Percentiles rank a stretch among this genome's conserved stretches.
These are phyloP conservation scores for Omphalotus guepiniiformis DNA, from an alignment of 768 basidiomycete species.

Conservation along the genomic window DNA sequence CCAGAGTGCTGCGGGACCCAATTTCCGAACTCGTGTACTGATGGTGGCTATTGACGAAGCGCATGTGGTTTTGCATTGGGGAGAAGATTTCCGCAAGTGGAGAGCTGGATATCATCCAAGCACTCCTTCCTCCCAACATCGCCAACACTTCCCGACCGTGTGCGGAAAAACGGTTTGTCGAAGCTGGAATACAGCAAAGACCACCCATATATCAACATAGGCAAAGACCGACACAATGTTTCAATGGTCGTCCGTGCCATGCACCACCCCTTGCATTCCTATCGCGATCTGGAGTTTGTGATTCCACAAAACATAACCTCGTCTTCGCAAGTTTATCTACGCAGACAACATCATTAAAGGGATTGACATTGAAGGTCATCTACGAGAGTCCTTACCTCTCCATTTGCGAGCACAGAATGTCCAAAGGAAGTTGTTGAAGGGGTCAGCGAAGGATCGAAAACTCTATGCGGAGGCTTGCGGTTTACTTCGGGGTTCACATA, in stretches of 20 bases:
- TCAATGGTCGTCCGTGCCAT: constrained; percentile 17
- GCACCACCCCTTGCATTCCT: constrained; percentile 14
- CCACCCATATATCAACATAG: constrained; percentile 6
- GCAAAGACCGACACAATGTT: constrained; percentile 19
- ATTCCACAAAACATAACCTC: constrained; percentile 1
- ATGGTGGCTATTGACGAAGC: constrained; percentile 20
- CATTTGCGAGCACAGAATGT: neutral
- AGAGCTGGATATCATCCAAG: constrained; percentile 10
- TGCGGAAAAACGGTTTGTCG: constrained; percentile 10
- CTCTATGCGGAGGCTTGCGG: neutral
- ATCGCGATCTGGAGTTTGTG: constrained; percentile 18
- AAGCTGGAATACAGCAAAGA: constrained; percentile 10
- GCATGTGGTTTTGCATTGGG: constrained; percentile 21
- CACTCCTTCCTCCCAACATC: constrained; percentile 16
- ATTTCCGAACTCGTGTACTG: constrained; percentile 7
- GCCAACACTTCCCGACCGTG: constrained; percentile 15
- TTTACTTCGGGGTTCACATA: neutral
- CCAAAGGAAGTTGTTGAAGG: constrained; percentile 14
- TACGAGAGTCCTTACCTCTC: neutral
- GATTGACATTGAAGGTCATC: neutral
- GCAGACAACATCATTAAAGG: neutral
- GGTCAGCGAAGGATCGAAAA: neutral
- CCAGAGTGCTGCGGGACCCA: constrained; percentile 7
- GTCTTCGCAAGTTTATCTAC: neutral
- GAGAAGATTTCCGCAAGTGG: constrained; percentile 16